Evolutionary conservation across 2,329 filamentous ascomycete genomes (phyloP), one percentile per base, ranked within the genome.

Genomic region (Talaromyces islandicus): DNA sequence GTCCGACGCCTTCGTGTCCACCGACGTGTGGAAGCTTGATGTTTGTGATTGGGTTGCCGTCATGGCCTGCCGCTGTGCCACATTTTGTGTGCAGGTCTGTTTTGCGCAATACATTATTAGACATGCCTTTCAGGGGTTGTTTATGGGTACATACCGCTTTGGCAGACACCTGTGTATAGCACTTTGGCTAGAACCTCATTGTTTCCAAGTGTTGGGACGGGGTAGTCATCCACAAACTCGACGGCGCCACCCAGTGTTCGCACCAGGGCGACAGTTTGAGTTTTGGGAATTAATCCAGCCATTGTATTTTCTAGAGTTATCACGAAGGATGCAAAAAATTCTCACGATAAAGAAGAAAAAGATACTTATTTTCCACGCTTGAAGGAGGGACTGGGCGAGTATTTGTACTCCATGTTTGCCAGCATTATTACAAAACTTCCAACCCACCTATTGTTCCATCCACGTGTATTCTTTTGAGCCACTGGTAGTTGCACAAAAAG

Each of bases 21-120:
- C 76, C 77, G n/a, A 79, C 69, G 57, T 80, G 77, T 0, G 77
- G 77, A 0, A 78, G 66, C 59, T 79, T 79, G 62, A 78, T 75
- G 14, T 75, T 69, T 1, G 74, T 77, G 35, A 79, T 79, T 10
- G 75, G 77, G 4, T 68, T 69, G 57, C 76, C 67, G 67, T 78
- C 69, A 1, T 74, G 60, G 6, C 74, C 71, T 17, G 73, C 68
- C 17, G 74, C 75, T 12, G 73, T 74, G 30, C 75, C 75, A 11
- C 68, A 63, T 64, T 75, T 76, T 6, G 75, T 77, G 57, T 77
- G 74, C 9, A 78, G 71, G 58, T 77, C 75, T 77, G 55, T 54
- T 24, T 5, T 9, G 43, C n/a, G 21, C 9, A 24, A 21, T 29
- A 21, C 5, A 19, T 58, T 10, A 56, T n/a, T 35, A 58, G 48